Conservation (phyloP, 495 filamentous ascomycete species). For the Aspergillus panamensis region DNA sequence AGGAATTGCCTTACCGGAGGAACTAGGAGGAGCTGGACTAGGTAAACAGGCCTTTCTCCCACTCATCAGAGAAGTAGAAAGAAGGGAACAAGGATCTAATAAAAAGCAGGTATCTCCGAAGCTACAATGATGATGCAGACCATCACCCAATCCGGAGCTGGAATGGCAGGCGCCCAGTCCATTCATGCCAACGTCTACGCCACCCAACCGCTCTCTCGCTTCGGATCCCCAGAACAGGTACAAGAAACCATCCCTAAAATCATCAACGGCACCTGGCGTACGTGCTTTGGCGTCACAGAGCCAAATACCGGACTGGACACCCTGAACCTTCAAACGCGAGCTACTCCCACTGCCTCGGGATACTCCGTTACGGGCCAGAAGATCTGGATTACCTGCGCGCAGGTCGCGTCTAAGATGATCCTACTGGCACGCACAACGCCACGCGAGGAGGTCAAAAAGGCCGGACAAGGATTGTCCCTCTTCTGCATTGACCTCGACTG, state of each 20-base stretch:
- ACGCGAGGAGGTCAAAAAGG: slow-evolving; percentile 59
- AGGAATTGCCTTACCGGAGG: slow-evolving; percentile 71
- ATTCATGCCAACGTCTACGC: slow-evolving; percentile 79
- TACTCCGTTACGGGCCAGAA: slow-evolving; percentile 72
- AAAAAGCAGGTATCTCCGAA: slow-evolving; percentile 57
- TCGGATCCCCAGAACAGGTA: slow-evolving; percentile 59
- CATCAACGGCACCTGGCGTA: slow-evolving; percentile 63
- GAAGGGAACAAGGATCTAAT: slow-evolving; percentile 46
- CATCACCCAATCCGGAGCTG: slow-evolving; percentile 71
- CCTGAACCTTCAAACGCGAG: slow-evolving; percentile 60
- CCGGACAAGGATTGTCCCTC: slow-evolving; percentile 66
- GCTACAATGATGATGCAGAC: slow-evolving; percentile 86
- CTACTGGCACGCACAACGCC: slow-evolving; percentile 71
- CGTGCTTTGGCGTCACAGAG: slow-evolving; percentile 67
- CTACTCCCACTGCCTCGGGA: slow-evolving; percentile 41
- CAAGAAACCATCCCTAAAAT: slow-evolving; percentile 62
- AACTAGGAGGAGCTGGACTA: slow-evolving; percentile 67
- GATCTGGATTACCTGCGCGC: slow-evolving; percentile 80
- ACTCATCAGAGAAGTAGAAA: not conserved
- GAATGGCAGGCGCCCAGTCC: slow-evolving; percentile 72
- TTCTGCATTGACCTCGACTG: slow-evolving; percentile 74
- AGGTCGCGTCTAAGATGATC: slow-evolving; percentile 75
- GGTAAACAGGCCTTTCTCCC: slow-evolving; percentile 42
- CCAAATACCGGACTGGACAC: slow-evolving; percentile 73
- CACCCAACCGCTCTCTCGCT: slow-evolving; percentile 70